A percentile compares a stretch with the other conserved stretches of the same genome.
phyloP scores from a whole-genome alignment of 306 rosid genomes.

The Bauhinia variegata region DNA sequence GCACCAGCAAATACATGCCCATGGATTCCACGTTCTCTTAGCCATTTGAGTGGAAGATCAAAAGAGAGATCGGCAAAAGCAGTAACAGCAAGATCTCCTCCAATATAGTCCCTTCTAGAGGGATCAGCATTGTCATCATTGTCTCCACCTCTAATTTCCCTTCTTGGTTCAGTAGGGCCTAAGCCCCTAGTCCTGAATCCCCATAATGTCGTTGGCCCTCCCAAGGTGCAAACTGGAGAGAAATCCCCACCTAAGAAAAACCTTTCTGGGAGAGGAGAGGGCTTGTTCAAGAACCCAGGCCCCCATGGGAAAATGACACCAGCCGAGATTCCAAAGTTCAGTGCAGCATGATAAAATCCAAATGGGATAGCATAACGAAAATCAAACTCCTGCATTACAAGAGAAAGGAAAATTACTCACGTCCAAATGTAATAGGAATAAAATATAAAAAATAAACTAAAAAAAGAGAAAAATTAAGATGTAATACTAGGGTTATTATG shows the following conservation, averaged over 20 bases:
- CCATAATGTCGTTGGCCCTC: conserved; percentile 85
- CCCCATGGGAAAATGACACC: conserved; percentile 94
- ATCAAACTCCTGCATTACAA: conserved; percentile 76
- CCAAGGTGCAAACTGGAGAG: conserved; percentile 88
- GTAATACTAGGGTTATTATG: conserved; percentile 10
- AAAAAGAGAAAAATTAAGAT: conserved; percentile 4
- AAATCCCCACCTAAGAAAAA: conserved; percentile 96
- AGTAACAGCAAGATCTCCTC: conserved; percentile 97
- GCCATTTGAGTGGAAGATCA: conserved; percentile 83
- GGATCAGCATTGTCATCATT: conserved; percentile 52
- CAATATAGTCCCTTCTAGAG: conserved; percentile 68
- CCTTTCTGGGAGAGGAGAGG: conserved; percentile 87
- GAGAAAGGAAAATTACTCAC: conserved; percentile 36
- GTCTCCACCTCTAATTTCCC: conserved; percentile 54
- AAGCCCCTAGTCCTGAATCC: conserved; percentile 91
- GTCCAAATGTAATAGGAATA: background rate
- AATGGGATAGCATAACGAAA: conserved; percentile 85
- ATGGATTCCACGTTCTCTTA: conserved; percentile 87
- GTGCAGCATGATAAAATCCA: conserved; percentile 79
- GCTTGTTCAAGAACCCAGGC: conserved; percentile 71
- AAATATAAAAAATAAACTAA: background rate
- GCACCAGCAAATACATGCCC: conserved; percentile 94
- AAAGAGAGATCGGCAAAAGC: conserved; percentile 94
- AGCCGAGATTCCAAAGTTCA: conserved; percentile 83
- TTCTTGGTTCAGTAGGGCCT: conserved; percentile 83